Conservation (phyloP, 805 yeast genomes). For the Teunomyces tritomae region DNA sequence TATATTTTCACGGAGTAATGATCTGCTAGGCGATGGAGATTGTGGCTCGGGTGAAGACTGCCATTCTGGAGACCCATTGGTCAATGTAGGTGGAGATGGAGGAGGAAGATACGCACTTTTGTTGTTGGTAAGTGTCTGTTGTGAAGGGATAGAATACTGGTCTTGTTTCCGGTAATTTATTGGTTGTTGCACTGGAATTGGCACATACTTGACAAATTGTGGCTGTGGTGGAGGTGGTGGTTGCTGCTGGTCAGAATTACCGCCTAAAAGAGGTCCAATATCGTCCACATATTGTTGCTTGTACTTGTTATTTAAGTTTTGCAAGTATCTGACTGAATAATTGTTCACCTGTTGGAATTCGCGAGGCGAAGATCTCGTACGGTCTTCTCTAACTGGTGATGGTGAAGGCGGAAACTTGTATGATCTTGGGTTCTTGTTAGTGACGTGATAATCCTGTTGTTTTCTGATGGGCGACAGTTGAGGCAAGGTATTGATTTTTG, state of each 20-base stretch:
- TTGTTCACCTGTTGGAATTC: constrained; percentile 17
- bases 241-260: not conserved
- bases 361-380: not conserved
- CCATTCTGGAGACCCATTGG: constrained; percentile 36
- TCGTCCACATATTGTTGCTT: constrained; percentile 30
- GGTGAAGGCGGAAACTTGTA: constrained; percentile 58
- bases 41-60: constrained; percentile 39
- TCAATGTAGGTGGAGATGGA: constrained; percentile 31
- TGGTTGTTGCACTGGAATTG: constrained; percentile 43
- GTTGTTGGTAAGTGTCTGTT: constrained; percentile 9
- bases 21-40: constrained; percentile 27
- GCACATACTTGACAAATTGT: constrained; percentile 29
- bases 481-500: not conserved
- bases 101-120: constrained; percentile 35
- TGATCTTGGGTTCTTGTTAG: constrained; percentile 44
- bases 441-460: constrained; percentile 36
- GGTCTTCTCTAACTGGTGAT: not conserved
- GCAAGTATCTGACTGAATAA: constrained; percentile 45
- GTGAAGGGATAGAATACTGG: not conserved
- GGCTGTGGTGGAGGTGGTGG: not conserved
- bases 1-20: not conserved
- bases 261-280: constrained; percentile 29
- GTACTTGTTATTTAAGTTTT: constrained; percentile 20
- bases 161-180: constrained; percentile 10
- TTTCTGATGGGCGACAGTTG: constrained; percentile 10